A percentile compares a stretch with the other conserved stretches of the same genome.
Conservation (phyloP, 2,329 filamentous ascomycete species). For the Lasiodiplodia theobromae region DNA sequence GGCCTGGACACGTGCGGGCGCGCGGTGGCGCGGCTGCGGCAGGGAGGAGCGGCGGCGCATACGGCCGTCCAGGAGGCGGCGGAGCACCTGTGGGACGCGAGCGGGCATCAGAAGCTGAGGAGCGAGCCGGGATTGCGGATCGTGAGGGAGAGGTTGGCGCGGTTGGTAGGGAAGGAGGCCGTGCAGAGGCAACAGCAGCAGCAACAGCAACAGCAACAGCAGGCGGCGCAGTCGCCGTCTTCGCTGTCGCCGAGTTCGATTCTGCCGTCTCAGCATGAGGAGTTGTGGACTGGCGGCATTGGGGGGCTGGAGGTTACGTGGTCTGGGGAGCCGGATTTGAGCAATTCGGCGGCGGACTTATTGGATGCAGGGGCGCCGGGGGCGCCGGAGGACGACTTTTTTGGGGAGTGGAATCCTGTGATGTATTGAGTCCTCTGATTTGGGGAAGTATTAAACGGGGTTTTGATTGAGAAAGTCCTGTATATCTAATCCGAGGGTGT, state of each 20-base stretch:
- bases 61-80: not conserved
- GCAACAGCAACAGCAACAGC: not conserved
- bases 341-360: not conserved
- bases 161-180: not conserved
- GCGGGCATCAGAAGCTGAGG: not conserved
- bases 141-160: not conserved
- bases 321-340: not conserved
- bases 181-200: not conserved
- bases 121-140: not conserved
- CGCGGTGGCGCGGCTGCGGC: not conserved
- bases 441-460: too few species aligned
- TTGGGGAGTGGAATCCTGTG: not conserved
- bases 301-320: not conserved
- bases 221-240: not conserved
- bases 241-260: not conserved
- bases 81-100: not conserved
- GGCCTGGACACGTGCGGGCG: slow-evolving; percentile 3
- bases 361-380: not conserved
- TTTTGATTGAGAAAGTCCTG: too few species aligned
- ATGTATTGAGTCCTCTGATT: not conserved
- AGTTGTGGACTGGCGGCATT: not conserved
- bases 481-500: too few species aligned
- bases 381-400: not conserved
- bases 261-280: not conserved
- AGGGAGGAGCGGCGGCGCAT: not conserved